Evolutionary conservation across 345 rosid genomes (phyloP), one percentile per base, ranked within the genome.

Genomic region (Lenwebbia sp.): DNA sequence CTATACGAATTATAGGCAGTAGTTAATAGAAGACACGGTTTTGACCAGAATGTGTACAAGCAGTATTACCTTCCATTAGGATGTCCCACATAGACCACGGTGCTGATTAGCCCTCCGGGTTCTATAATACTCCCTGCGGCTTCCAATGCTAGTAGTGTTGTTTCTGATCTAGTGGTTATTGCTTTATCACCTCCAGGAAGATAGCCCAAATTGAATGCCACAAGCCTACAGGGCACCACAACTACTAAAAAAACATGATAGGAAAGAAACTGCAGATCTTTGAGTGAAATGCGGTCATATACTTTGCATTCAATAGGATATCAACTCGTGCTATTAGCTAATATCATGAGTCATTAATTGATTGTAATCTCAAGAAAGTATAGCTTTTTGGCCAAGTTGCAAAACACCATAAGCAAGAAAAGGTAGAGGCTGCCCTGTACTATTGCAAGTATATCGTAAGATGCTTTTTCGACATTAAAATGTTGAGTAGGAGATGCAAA

Each of bases 121-220:
- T 88, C 83, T 76, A 97, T 82, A 53, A 94, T 85, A 85, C 93
- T 94, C 91, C 87, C 91, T 65, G 98, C 94, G 56, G 96, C 93
- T 87, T 92, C 92, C 89, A 96, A 52, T 54, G 98, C 97, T 85
- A 87, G 83, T 51, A 86, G 52, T 13, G 99, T 97, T 88, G 98
- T 95, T 83, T 89, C 88, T 2, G 97, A 87, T 57, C 40, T 86
- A 26, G 96, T 97, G 87, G 91, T 94, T 86, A 93, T 83, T 22
- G 90, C 88, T 90, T 94, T 95, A 89, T 94, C 90, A 78, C 98
- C 96, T 86, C 98, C 96, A 26, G 99, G 99, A 92, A 96, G 98
- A 87, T 94, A 97, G 40, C 99, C 99, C 88, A 97, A 89, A 90
- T 97, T 97, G 92, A 97, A 96, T 41, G 97, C 96, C 74, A 97